Conservation (phyloP, 306 rosid species). For the Canavalia ensiformis region DNA sequence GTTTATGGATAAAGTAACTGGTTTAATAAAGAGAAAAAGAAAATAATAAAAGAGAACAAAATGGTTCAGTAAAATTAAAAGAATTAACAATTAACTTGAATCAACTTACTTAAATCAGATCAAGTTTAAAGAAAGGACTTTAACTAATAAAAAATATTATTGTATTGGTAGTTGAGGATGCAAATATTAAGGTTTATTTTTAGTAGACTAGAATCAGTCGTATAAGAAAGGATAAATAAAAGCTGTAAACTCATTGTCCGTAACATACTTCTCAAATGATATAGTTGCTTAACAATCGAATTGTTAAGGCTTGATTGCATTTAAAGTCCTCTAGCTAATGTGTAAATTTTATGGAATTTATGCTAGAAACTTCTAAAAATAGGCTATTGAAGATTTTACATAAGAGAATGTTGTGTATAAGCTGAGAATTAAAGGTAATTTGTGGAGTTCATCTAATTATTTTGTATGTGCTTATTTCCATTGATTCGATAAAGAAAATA, state of each 20-base stretch:
- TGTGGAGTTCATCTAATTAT: too few relatives aligned
- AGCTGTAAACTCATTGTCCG: neutral
- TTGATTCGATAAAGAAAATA: too few relatives aligned
- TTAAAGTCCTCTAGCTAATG: too few relatives aligned
- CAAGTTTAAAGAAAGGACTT: conserved; percentile 5
- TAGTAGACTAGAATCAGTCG: neutral
- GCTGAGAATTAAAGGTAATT: too few relatives aligned
- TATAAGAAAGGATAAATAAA: conserved; percentile 5
- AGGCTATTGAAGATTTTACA: too few relatives aligned
- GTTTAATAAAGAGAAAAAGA: neutral
- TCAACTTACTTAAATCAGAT: neutral
- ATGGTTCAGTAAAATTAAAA: conserved; percentile 6
- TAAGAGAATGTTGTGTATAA: too few relatives aligned
- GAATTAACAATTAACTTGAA: neutral
- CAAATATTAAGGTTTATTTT: neutral
- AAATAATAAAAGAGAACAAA: neutral
- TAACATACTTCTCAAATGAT: conserved; percentile 10
- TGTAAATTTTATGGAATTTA: too few relatives aligned
- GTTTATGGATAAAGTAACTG: neutral
- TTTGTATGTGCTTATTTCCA: too few relatives aligned
- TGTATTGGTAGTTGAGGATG: neutral
- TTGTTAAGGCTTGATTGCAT: neutral
- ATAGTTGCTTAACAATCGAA: neutral
- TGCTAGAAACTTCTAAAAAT: too few relatives aligned
- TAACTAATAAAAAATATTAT: conserved; percentile 12